Base-by-base conservation (phyloP, 2,329 filamentous ascomycete species). In the Ophiostoma piceae region DNA sequence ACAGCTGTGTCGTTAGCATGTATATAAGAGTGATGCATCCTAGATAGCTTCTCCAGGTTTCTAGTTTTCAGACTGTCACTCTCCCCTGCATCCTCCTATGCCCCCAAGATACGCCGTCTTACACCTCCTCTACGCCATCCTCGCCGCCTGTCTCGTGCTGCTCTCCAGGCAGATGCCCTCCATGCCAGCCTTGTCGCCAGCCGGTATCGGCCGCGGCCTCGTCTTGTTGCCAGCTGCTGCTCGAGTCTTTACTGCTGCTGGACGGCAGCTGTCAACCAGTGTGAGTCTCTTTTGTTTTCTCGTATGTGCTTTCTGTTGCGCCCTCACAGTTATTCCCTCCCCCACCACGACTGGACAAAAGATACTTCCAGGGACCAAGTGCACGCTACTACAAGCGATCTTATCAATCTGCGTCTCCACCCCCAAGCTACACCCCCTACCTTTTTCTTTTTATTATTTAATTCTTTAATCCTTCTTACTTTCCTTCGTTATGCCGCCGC, bases 391-490 rank as follows among this genome's bases (percentile, higher is more conserved):
- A 26, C 16, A 57, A 62, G 14, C 29, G 29, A 65, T 65, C 62
- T 65, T 66, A 43, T 65, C 62, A 65, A 65, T 65, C 37, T 66
- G 39, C 62, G 62, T n/a, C 32, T 65, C 62, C 62, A 65, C 62
- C 62, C 39, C 22, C 43, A 32, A 39, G 26, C n/a, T n/a, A 37
- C 62, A 65, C 62, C 62, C 62, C 32, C 62, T 57, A 26, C 51
- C 26, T 26, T 14, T 26, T 57, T 4, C n/a, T 62, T 8, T 62
- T 6, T 12, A 62, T 35, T 35, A 29, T 32, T 3, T 35, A n/a
- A n/a, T 62, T 6, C 37, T 39, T 9, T 39, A 1, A 39, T 9
- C 9, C 11, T 39, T 2, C 37, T 8, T 39, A 39, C 6, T 41
- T 2, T 57, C 22, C 57, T 57, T 47, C 19, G 8, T n/a, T 47